A percentile compares a stretch with the other conserved stretches of the same genome.
phyloP scores from a whole-genome alignment of 2,329 filamentous ascomycete genomes.

The Fusarium albosuccineum region DNA sequence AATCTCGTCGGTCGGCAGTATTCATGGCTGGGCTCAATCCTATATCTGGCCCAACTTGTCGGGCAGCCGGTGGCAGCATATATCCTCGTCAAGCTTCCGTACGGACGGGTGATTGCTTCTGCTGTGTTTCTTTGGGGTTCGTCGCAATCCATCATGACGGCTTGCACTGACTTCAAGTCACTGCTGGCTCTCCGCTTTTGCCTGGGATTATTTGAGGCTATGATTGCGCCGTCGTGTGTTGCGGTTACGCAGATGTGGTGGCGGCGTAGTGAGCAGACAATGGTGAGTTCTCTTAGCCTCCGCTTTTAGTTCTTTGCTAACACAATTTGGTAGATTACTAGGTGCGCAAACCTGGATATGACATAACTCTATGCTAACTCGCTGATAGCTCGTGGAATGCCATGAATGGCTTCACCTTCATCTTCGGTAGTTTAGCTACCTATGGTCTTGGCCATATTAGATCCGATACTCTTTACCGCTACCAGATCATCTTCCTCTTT shows the following conservation, averaged over 20 bases:
- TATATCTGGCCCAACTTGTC: conserved; percentile 52
- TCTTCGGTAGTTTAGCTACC: conserved; percentile 45
- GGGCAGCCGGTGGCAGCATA: conserved; percentile 68
- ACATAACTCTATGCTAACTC: conserved; percentile 29
- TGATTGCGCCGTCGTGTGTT: conserved; percentile 51
- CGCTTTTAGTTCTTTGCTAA: conserved; percentile 41
- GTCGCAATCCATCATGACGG: conserved; percentile 65
- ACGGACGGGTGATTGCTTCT: conserved; percentile 65
- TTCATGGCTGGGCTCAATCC: conserved; percentile 69
- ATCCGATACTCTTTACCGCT: conserved; percentile 15
- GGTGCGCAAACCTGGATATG: background rate
- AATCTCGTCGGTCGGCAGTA: conserved; percentile 66
- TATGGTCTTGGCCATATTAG: conserved; percentile 51
- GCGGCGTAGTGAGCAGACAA: conserved; percentile 51
- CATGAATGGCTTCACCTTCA: background rate
- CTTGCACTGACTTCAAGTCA: conserved; percentile 61
- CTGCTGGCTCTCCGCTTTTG: conserved; percentile 60
- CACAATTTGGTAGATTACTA: background rate
- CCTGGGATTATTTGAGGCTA: conserved; percentile 62
- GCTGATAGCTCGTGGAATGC: conserved; percentile 14
- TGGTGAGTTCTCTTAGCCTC: conserved; percentile 48
- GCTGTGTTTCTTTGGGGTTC: conserved; percentile 68
- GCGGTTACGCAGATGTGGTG: conserved; percentile 55
- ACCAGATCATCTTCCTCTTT: conserved; percentile 51
- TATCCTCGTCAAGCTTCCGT: conserved; percentile 66